Evolutionary conservation across 768 basidiomycete species (phyloP).

Genomic region (Psilocybe tampanensis): DNA sequence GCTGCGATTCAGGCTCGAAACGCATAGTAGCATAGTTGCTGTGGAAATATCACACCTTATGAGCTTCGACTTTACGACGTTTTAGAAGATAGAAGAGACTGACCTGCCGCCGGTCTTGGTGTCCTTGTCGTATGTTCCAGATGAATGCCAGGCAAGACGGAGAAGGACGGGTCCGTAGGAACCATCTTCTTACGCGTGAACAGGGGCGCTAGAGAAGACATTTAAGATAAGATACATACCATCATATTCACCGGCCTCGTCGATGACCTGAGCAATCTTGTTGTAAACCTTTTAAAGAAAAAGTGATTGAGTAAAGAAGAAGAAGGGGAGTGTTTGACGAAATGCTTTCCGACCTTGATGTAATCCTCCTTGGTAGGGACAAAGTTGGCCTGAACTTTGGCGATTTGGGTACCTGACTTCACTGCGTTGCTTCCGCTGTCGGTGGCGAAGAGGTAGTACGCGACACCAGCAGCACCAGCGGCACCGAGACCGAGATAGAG

Average conservation of each 20-base stretch:
- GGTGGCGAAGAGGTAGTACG: slow-evolving; percentile 63
- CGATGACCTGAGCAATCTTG: slow-evolving; percentile 74
- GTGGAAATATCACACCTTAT: slow-evolving; percentile 8
- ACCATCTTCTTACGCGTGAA: slow-evolving; percentile 58
- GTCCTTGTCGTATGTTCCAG: slow-evolving; percentile 89
- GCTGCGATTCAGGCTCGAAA: slow-evolving; percentile 85
- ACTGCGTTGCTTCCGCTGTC: slow-evolving; percentile 53
- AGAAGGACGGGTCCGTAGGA: slow-evolving; percentile 87
- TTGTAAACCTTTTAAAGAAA: slow-evolving; percentile 88
- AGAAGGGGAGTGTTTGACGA: neutral
- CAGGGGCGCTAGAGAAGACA: slow-evolving; percentile 10
- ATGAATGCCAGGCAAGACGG: slow-evolving; percentile 93
- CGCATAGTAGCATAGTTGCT: slow-evolving; percentile 99
- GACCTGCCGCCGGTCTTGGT: slow-evolving; percentile 80
- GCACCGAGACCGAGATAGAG: slow-evolving; percentile 67
- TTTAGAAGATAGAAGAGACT: slow-evolving; percentile 16
- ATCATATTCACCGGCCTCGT: slow-evolving; percentile 83
- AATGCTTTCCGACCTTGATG: slow-evolving; percentile 62
- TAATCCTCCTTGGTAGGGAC: slow-evolving; percentile 84
- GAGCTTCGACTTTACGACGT: slow-evolving; percentile 8
- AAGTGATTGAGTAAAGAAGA: neutral
- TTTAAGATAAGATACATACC: slow-evolving; percentile 46
- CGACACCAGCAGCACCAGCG: slow-evolving; percentile 57
- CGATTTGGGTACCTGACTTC: slow-evolving; percentile 63
- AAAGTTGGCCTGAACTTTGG: slow-evolving; percentile 69